Percentiles rank a stretch among this genome's conserved stretches.
phyloP scores from a whole-genome alignment of 805 yeast species.

The Sungouiella blattae region DNA sequence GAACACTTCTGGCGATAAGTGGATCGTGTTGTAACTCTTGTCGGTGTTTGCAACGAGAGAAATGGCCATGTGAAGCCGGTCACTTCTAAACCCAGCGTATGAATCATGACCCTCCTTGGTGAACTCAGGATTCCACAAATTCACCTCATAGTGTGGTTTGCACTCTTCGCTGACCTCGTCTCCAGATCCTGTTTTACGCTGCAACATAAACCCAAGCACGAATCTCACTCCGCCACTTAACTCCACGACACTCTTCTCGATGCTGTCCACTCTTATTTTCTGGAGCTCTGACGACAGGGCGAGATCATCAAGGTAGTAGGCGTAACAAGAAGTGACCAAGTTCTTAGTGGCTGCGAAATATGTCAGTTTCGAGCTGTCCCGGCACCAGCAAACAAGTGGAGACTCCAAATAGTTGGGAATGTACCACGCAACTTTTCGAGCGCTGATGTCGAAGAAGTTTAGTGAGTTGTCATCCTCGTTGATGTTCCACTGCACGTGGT shows the following conservation, averaged over 20 bases:
- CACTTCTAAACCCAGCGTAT: constrained; percentile 38
- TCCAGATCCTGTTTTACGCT: constrained; percentile 32
- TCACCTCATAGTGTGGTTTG: constrained; percentile 58
- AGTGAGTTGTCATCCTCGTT: constrained; percentile 68
- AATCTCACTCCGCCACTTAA: constrained; percentile 60
- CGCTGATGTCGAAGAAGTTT: constrained; percentile 58
- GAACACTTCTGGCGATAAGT: constrained; percentile 68
- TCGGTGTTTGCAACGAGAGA: constrained; percentile 34
- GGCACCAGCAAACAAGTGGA: constrained; percentile 54
- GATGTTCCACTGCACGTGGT: constrained; percentile 54
- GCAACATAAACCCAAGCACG: constrained; percentile 55
- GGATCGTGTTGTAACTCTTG: constrained; percentile 62
- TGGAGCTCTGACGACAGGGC: not conserved
- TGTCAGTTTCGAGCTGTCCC: constrained; percentile 41
- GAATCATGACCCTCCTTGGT: constrained; percentile 36
- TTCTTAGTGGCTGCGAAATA: constrained; percentile 45
- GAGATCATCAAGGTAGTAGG: constrained; percentile 39
- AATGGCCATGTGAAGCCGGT: constrained; percentile 39
- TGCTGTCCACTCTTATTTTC: constrained; percentile 1
- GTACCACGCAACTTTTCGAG: constrained; percentile 63
- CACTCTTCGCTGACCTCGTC: constrained; percentile 43
- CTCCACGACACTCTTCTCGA: constrained; percentile 53
- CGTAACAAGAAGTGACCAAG: constrained; percentile 45
- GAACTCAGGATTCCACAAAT: constrained; percentile 55
- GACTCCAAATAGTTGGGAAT: constrained; percentile 70